phyloP scores from a whole-genome alignment of 1,139 yeast genomes.

The Pneumocystis canis region DNA sequence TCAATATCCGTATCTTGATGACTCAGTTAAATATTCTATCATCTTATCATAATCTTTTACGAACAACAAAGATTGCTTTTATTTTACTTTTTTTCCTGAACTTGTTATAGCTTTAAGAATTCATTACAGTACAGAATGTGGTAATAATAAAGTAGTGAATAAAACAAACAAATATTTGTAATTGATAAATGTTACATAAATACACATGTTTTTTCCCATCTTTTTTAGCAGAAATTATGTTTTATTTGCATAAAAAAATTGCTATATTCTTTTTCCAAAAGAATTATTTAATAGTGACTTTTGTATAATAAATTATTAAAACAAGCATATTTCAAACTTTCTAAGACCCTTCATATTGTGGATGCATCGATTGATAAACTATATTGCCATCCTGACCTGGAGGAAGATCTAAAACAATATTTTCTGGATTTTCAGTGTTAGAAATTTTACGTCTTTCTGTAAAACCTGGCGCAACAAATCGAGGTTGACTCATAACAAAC shows the following conservation, averaged over 20 bases:
- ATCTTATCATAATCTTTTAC: slow-evolving; percentile 15
- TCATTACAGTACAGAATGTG: background rate
- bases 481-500: background rate
- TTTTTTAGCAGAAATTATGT: background rate
- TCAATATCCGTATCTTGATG: background rate
- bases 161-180: background rate
- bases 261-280: background rate
- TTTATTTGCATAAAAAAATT: background rate
- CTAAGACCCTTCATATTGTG: background rate
- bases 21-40: background rate
- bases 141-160: background rate
- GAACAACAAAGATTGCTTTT: slow-evolving; percentile 16
- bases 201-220: background rate
- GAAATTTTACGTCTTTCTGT: background rate
- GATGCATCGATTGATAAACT: background rate
- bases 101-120: background rate
- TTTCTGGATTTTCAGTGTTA: background rate
- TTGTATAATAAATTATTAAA: background rate
- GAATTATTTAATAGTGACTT: background rate
- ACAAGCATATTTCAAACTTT: background rate
- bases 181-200: background rate
- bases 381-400: background rate
- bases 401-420: background rate
- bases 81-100: background rate
- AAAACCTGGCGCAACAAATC: background rate